Conservation (phyloP, 179 eudicot genomes). For the Vitellaria paradoxa region DNA sequence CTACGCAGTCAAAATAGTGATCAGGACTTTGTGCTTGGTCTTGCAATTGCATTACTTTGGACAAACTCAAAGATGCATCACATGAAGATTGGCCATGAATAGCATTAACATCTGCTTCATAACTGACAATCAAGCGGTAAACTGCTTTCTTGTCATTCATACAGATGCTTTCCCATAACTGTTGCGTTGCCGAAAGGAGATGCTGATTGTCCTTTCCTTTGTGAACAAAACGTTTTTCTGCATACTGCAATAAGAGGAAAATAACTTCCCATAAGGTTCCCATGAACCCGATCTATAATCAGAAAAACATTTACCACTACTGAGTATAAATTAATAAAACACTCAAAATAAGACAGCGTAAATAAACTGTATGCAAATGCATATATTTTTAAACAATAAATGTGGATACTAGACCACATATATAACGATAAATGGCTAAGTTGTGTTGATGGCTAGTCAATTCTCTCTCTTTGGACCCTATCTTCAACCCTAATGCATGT, state of each 20-base stretch:
- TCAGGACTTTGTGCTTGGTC: constrained; percentile 36
- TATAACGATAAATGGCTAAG: no score
- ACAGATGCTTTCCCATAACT: constrained; percentile 76
- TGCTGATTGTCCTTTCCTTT: constrained; percentile 54
- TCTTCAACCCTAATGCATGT: no score
- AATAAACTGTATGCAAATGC: background rate
- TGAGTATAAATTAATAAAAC: background rate
- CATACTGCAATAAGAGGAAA: constrained; percentile 55
- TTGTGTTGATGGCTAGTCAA: no score
- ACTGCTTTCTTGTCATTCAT: constrained; percentile 70
- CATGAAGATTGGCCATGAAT: constrained; percentile 39
- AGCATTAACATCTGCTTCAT: constrained; percentile 69
- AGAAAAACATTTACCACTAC: background rate
- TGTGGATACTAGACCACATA: no score
- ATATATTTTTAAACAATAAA: no score
- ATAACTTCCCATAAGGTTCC: background rate
- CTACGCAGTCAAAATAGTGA: constrained; percentile 27
- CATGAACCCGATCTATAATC: background rate
- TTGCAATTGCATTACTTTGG: constrained; percentile 28
- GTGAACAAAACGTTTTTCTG: constrained; percentile 70
- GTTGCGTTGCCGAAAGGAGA: constrained; percentile 55
- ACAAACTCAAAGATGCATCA: constrained; percentile 27
- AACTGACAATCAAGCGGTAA: constrained; percentile 72
- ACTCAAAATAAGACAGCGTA: background rate
- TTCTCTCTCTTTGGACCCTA: no score